Conservation (phyloP, 495 filamentous ascomycete species). For the Penicillium salamii region DNA sequence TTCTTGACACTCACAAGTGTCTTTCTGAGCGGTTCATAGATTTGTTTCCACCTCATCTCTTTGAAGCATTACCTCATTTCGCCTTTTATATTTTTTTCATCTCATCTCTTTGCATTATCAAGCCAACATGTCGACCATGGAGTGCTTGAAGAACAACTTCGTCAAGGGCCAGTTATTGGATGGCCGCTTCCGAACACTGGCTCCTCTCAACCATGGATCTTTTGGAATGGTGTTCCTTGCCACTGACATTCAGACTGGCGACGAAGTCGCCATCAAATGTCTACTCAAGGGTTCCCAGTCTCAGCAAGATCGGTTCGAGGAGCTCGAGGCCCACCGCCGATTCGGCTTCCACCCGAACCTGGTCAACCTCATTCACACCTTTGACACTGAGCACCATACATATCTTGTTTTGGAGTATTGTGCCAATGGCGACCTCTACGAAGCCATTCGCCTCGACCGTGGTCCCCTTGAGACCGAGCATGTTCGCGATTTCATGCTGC, state of each 20-base stretch:
- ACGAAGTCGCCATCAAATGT: constrained; percentile 91
- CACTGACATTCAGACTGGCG: constrained; percentile 66
- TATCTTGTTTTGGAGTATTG: constrained; percentile 97
- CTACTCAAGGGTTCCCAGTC: constrained; percentile 69
- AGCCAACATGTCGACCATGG: constrained; percentile 56
- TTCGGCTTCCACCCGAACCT: constrained; percentile 84
- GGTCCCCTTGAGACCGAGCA: constrained; percentile 93
- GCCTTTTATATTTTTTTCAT: constrained; percentile 3
- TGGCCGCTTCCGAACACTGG: constrained; percentile 84
- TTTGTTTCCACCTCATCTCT: constrained; percentile 14
- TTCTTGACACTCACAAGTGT: constrained; percentile 32
- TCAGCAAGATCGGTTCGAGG: constrained; percentile 80
- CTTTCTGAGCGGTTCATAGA: constrained; percentile 30
- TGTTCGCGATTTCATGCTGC: constrained; percentile 93
- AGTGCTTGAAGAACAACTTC: constrained; percentile 75
- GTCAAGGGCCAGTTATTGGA: constrained; percentile 69
- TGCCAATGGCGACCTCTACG: constrained; percentile 93
- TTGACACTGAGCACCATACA: constrained; percentile 84
- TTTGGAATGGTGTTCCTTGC: constrained; percentile 98
- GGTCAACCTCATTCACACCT: constrained; percentile 87
- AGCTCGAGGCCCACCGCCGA: constrained; percentile 75
- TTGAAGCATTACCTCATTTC: constrained; percentile 13
- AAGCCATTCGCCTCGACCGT: constrained; percentile 84
- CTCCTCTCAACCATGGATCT: constrained; percentile 95
- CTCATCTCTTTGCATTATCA: constrained; percentile 16